phyloP scores from a whole-genome alignment of 176 grass and related monocot species.

The Oryza officinalis region DNA sequence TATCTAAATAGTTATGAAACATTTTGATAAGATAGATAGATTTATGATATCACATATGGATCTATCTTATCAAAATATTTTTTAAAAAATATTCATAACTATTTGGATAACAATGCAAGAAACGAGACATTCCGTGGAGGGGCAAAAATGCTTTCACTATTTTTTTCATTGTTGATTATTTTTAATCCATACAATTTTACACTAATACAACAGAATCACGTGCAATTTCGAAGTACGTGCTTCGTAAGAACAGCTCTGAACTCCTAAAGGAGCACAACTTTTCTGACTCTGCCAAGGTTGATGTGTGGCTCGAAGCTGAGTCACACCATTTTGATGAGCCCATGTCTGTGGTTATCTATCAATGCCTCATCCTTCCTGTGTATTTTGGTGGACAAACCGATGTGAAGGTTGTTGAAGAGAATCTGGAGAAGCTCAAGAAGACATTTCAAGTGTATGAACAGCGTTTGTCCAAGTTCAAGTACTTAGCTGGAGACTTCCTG shows the following conservation, averaged over 20 bases:
- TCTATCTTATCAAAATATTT: no score
- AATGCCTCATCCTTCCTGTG: conserved; percentile 9
- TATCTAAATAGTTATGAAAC: no score
- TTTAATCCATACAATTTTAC: neutral
- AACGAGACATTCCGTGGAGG: no score
- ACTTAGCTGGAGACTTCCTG: conserved; percentile 11
- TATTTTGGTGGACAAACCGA: neutral
- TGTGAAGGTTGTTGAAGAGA: neutral
- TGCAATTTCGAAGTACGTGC: neutral
- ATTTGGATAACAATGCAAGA: no score
- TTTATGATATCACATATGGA: no score
- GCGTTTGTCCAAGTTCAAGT: neutral
- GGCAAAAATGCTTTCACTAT: no score
- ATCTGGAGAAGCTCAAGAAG: neutral
- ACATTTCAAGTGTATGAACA: neutral
- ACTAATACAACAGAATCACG: neutral
- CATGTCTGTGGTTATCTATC: conserved; percentile 1
- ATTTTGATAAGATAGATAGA: no score
- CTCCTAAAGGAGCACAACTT: neutral
- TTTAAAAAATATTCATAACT: no score
- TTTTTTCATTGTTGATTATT: no score
- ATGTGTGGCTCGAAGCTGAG: neutral
- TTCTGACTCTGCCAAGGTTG: neutral
- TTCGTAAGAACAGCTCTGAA: neutral
- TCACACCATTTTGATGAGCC: neutral